These are phyloP conservation scores for Solanum commersonii DNA, from an alignment of 257 asterid genomes.

Conservation along the genomic window DNA sequence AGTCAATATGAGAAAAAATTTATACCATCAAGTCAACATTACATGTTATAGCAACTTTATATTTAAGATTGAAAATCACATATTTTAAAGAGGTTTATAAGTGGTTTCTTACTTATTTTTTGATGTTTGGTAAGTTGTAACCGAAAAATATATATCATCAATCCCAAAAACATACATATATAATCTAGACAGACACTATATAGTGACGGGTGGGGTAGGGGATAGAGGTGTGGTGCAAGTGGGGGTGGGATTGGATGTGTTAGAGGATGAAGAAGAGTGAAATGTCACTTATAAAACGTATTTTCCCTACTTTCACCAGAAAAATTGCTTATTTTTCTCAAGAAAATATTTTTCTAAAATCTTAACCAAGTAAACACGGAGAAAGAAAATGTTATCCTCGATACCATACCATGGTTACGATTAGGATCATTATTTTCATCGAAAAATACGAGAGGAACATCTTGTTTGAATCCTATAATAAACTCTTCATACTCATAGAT, in stretches of 20 bases:
- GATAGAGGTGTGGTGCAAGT: not conserved
- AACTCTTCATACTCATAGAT: constrained; percentile 36
- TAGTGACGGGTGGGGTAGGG: not conserved
- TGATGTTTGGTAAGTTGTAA: not conserved
- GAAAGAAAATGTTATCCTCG: not conserved
- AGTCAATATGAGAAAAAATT: not conserved
- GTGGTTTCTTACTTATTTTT: not conserved
- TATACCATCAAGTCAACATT: not conserved
- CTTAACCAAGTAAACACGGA: not conserved
- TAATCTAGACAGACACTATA: not conserved
- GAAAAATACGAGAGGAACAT: constrained; percentile 24
- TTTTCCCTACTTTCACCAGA: not conserved
- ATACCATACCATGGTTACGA: not conserved
- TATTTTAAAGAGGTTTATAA: not conserved
- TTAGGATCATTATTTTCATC: not conserved
- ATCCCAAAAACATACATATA: not conserved
- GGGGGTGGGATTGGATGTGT: not conserved
- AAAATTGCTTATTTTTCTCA: not conserved
- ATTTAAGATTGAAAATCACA: not conserved
- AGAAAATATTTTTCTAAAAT: not conserved
- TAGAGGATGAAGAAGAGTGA: not conserved
- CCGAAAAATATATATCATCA: not conserved
- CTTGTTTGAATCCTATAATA: constrained; percentile 32
- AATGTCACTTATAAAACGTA: not conserved
- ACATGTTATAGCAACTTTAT: not conserved